These are phyloP conservation scores for Cutaneotrichosporon cavernicola DNA, from an alignment of 1,284 basidiomycete species.

Conservation along the genomic window DNA sequence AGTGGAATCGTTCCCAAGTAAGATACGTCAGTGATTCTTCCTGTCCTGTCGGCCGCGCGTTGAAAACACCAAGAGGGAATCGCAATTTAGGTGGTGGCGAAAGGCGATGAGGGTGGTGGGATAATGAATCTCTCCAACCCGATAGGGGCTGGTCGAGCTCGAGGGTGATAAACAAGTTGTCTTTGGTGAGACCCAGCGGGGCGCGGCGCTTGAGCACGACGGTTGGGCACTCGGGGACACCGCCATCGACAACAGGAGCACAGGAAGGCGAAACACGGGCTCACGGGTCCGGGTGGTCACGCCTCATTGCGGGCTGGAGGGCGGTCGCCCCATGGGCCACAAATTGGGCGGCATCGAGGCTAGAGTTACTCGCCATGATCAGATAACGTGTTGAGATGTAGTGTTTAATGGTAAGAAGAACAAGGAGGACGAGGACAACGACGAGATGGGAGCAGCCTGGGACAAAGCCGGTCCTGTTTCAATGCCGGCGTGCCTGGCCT, in stretches of 20 bases:
- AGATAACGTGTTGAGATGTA: not conserved
- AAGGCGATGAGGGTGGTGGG: no score
- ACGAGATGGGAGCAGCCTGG: not conserved
- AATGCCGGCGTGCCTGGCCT: not conserved
- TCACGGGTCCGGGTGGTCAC: not conserved
- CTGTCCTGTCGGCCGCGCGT: no score
- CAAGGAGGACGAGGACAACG: not conserved
- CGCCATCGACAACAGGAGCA: not conserved
- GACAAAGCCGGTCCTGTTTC: not conserved
- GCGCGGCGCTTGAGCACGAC: not conserved
- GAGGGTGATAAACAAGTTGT: not conserved
- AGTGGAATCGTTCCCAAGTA: no score
- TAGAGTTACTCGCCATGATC: not conserved
- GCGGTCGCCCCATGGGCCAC: no score
- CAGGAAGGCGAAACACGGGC: not conserved
- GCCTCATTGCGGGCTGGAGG: not conserved
- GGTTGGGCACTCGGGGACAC: not conserved
- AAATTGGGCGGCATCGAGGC: not conserved
- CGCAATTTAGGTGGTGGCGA: no score
- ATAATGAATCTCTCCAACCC: not conserved
- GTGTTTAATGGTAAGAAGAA: not conserved
- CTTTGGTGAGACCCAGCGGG: not conserved
- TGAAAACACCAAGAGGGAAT: no score
- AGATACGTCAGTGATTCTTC: no score
- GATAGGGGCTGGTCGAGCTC: not conserved